These are phyloP conservation scores for Botrytis deweyae DNA, from an alignment of 2,329 filamentous ascomycete species.

Conservation along the genomic window DNA sequence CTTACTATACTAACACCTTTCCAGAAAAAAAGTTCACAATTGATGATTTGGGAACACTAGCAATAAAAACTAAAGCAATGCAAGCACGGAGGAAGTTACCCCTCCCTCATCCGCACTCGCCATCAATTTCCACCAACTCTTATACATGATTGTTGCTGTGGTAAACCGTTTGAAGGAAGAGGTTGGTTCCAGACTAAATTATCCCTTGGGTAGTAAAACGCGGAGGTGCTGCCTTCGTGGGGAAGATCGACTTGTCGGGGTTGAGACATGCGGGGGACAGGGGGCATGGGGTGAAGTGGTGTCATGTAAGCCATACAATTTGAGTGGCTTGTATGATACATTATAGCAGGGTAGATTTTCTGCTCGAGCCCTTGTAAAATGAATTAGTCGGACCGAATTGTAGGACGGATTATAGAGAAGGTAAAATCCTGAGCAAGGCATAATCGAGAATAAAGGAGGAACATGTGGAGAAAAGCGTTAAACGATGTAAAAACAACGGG, in stretches of 20 bases:
- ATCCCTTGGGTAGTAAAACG: background rate
- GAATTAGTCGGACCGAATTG: conserved; percentile 22
- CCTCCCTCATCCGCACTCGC: background rate
- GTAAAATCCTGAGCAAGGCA: background rate
- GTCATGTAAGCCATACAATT: conserved; percentile 8
- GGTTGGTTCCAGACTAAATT: background rate
- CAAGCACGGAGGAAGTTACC: background rate
- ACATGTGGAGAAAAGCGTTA: background rate
- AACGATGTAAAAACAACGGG: no score
- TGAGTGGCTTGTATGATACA: background rate
- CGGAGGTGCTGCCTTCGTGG: conserved; percentile 18
- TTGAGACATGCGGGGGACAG: conserved; percentile 21
- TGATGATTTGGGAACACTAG: background rate
- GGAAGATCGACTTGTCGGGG: conserved; percentile 18
- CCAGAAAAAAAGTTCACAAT: background rate
- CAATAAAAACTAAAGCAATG: background rate
- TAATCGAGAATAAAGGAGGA: background rate
- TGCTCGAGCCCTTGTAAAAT: conserved; percentile 12
- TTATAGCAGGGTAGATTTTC: conserved; percentile 8
- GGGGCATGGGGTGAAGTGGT: conserved; percentile 18
- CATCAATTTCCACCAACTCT: background rate
- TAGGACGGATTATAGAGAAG: conserved; percentile 7
- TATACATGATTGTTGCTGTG: conserved; percentile 2
- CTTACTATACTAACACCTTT: background rate
- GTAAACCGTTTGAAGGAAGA: background rate